These are phyloP conservation scores for Rosa lucieae DNA, from an alignment of 306 rosid species.

Conservation along the genomic window DNA sequence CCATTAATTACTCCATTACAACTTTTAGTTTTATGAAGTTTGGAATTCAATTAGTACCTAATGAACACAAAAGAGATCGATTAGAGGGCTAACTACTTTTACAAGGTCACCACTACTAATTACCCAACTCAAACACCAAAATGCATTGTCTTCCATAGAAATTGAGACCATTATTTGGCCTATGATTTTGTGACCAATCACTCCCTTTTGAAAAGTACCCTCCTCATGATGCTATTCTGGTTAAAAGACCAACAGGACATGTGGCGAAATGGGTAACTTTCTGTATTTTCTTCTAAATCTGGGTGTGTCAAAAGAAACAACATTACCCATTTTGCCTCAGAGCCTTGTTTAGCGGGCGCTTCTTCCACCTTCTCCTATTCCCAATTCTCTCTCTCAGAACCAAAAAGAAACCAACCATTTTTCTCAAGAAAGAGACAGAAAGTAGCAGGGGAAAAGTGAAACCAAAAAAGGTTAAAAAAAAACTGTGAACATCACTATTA, in stretches of 20 bases:
- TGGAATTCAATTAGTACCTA: background rate
- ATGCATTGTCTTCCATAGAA: background rate
- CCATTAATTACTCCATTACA: background rate
- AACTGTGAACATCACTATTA: background rate
- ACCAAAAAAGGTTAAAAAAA: background rate
- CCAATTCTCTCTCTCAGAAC: background rate
- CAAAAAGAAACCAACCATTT: background rate
- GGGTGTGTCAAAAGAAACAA: constrained; percentile 22
- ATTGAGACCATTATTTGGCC: constrained; percentile 10
- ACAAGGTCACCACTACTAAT: constrained; percentile 6
- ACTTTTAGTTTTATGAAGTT: background rate
- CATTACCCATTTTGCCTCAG: constrained; percentile 19
- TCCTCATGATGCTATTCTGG: background rate
- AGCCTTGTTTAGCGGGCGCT: constrained; percentile 53
- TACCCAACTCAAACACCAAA: background rate
- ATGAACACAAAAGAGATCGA: constrained; percentile 4
- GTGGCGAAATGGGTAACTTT: background rate
- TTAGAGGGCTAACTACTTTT: background rate
- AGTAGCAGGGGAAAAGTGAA: constrained; percentile 13
- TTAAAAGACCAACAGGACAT: background rate
- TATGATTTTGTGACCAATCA: constrained; percentile 23
- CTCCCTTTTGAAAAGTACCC: constrained; percentile 25
- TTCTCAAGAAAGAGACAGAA: constrained; percentile 24
- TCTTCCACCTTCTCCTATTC: background rate
- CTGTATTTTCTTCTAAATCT: background rate